Base-by-base conservation (phyloP, 176 grass and related monocot species). In the Bonia amplexicaulis region DNA sequence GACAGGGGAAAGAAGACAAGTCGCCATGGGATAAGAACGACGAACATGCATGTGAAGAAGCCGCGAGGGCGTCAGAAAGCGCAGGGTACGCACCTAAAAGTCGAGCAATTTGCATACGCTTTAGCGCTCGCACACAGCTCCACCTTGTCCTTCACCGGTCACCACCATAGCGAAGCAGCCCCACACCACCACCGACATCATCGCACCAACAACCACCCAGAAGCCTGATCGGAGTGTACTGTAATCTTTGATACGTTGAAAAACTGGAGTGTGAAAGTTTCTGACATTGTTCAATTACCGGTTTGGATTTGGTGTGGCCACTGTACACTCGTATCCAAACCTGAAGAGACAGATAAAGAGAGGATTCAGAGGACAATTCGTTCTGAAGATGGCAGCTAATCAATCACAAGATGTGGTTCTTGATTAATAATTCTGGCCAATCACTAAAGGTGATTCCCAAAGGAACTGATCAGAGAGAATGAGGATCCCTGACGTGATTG, bases 1-100 rank as follows among this genome's bases (percentile, higher is more conserved):
- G 88, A 90, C 84, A 78, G 7, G 73, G 52, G 71, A 66, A 82
- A 82, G 88, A 77, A 65, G 88, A 82, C 84, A 82, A 71, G 61
- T 5, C 49, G 78, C 2, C 42, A 1, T 19, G 22, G 47, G 59
- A 68, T 23, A 15, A 16, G 12, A 47, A 14, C 33, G 80, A 9
- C 60, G 68, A 6, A 42, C 81, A 80, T 37, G 82, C 87, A 81
- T 67, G 70, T 89, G 87, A 83, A 22, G 74, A 79, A 69, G 63
- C 73, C 40, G 74, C 46, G 29, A 39, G 9, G 44, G 11, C 81
- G 82, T 74, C 82, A 63, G 27, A 15, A 74, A 42, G 58, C 22
- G 3, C 59, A 48, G 59, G 26, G 65, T 37, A 12, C 3, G 17
- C 26, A 77, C 72, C 71, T 72, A 53, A 87, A 87, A 82, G 79